phyloP scores from a whole-genome alignment of 2,329 filamentous ascomycete species.

The Xylariaceae sp. region DNA sequence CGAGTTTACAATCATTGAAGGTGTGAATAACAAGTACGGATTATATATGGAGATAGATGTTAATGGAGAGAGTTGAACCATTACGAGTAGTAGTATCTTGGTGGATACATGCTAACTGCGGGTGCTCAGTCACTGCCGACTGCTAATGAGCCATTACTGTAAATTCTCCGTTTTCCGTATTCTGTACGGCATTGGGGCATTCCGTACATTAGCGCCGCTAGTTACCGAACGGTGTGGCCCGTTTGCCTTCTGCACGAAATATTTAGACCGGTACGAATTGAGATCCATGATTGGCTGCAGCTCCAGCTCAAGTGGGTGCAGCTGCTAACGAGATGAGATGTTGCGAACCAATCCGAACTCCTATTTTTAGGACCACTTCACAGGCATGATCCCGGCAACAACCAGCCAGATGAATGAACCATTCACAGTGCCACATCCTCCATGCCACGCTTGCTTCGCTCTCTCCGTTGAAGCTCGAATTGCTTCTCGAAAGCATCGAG shows the following conservation, averaged over 20 bases:
- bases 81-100: no score
- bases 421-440: neutral
- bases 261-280: no score
- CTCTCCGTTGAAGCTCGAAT: neutral
- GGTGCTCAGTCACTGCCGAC: neutral
- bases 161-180: neutral
- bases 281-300: neutral
- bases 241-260: neutral
- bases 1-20: no score
- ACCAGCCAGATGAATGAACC: neutral
- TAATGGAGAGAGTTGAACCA: no score
- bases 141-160: neutral
- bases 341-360: neutral
- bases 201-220: neutral
- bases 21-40: no score
- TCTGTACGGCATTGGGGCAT: no score
- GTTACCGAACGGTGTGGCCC: neutral
- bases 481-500: neutral
- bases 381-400: neutral
- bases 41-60: no score
- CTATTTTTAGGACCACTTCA: neutral
- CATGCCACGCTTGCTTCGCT: neutral
- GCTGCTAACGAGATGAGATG: neutral
- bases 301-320: neutral
- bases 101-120: no score